Percentiles rank a stretch among this genome's conserved stretches.
phyloP scores from a whole-genome alignment of 495 filamentous ascomycete species.

The Hyaloscypha variabilis region DNA sequence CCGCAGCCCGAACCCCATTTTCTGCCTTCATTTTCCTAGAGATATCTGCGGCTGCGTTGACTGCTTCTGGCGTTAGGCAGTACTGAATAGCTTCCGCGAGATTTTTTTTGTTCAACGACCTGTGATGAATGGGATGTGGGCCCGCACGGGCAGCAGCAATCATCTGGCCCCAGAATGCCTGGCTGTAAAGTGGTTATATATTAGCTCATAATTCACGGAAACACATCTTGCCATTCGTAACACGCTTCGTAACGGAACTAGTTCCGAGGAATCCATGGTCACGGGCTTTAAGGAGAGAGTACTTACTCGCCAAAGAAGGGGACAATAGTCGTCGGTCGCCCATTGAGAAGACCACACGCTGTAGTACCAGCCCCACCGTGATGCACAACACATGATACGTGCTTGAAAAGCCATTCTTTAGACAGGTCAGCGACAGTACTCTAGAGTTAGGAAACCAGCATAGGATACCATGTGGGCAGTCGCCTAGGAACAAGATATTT shows the following conservation, averaged over 20 bases:
- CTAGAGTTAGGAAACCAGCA: not conserved
- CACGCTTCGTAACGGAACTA: too few species aligned
- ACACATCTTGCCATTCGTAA: too few species aligned
- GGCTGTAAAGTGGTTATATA: slow-evolving; percentile 32
- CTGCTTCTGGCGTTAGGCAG: slow-evolving; percentile 7
- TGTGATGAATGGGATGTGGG: slow-evolving; percentile 46
- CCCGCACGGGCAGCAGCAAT: slow-evolving; percentile 51
- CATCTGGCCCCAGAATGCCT: slow-evolving; percentile 66
- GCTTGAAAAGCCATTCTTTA: slow-evolving; percentile 64
- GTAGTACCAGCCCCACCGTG: slow-evolving; percentile 73
- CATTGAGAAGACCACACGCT: slow-evolving; percentile 59
- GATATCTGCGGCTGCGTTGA: slow-evolving; percentile 15
- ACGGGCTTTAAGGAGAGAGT: slow-evolving; percentile 6
- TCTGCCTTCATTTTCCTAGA: slow-evolving; percentile 21
- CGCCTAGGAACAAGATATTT: slow-evolving; percentile 58
- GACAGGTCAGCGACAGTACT: not conserved
- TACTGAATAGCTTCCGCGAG: slow-evolving; percentile 40
- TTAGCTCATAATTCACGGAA: too few species aligned
- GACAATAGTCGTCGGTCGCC: slow-evolving; percentile 61
- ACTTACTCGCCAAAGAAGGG: slow-evolving; percentile 69
- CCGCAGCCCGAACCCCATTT: slow-evolving; percentile 22
- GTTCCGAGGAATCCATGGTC: too few species aligned
- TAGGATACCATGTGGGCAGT: slow-evolving; percentile 55
- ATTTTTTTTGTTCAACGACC: slow-evolving; percentile 43
- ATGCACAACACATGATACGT: slow-evolving; percentile 62